A percentile compares a stretch with the other conserved stretches of the same genome.
Conservation (phyloP, 2,329 filamentous ascomycete species). For the Berkeleyomyces rouxiae region DNA sequence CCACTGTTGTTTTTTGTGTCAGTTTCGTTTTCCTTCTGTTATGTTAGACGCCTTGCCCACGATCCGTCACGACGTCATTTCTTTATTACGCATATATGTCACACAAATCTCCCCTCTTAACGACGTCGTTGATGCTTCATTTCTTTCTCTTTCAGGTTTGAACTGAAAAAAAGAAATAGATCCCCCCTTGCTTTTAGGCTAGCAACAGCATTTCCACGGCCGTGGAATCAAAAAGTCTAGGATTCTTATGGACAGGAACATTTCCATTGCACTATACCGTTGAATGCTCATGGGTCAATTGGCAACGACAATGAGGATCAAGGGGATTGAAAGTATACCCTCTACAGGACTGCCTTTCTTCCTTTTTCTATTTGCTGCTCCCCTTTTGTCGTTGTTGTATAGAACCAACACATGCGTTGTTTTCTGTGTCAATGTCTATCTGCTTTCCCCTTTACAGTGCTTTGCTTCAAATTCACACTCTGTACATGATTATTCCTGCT, state of each 20-base stretch:
- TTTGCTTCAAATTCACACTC: neutral
- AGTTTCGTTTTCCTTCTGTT: conserved; percentile 5
- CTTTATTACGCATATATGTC: neutral
- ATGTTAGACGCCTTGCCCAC: conserved; percentile 12
- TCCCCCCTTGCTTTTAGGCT: neutral
- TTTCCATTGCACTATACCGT: neutral
- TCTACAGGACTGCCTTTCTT: neutral
- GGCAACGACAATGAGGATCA: neutral
- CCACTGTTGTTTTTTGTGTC: neutral
- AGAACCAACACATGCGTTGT: neutral
- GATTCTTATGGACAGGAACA: neutral
- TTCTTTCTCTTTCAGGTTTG: neutral
- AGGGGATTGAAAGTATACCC: neutral
- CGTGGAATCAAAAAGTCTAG: neutral
- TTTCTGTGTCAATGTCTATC: neutral
- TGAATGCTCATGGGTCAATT: neutral
- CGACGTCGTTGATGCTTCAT: neutral
- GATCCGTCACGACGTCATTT: conserved; percentile 10
- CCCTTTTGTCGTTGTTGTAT: neutral
- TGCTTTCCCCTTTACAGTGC: neutral
- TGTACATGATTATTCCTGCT: neutral
- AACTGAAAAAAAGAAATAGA: neutral
- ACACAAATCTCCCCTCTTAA: neutral
- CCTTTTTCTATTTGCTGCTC: neutral
- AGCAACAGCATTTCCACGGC: neutral